Percentiles rank a stretch among this genome's conserved stretches.
Conservation (phyloP, 768 basidiomycete genomes). For the Phaffia australis region DNA sequence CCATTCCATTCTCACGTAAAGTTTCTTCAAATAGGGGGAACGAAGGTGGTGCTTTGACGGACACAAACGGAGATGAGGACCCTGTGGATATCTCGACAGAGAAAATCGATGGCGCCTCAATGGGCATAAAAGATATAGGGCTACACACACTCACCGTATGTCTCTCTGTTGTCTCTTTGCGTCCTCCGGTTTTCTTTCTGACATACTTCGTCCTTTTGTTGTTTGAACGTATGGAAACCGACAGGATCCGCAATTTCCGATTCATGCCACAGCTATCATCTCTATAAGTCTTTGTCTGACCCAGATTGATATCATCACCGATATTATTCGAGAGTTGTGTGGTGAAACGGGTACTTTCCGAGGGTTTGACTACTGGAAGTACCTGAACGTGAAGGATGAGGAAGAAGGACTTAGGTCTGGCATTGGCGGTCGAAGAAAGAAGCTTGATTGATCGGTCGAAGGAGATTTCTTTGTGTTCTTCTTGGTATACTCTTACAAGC, state of each 20-base stretch:
- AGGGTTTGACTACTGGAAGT: constrained; percentile 4
- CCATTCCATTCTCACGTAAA: not conserved
- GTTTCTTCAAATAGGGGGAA: no score
- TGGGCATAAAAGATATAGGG: not conserved
- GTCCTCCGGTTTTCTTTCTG: no score
- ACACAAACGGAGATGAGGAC: not conserved
- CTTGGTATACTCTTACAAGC: no score
- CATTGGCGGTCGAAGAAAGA: no score
- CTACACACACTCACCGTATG: constrained; percentile 7
- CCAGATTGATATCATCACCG: constrained; percentile 6
- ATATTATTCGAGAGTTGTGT: constrained; percentile 3
- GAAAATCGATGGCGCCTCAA: not conserved
- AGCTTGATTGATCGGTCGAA: no score
- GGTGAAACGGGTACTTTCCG: constrained; percentile 1
- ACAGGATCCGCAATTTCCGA: constrained; percentile 12
- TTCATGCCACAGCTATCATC: constrained; percentile 16
- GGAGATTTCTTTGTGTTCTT: no score
- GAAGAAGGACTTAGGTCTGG: constrained; percentile 4
- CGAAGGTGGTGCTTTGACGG: not conserved
- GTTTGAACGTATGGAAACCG: no score
- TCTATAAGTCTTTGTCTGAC: not conserved
- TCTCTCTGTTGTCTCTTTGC: not conserved
- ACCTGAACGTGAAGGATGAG: not conserved
- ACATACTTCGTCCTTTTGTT: not conserved
- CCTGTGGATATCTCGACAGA: not conserved